Base-by-base conservation (phyloP, 1,139 yeast species). In the Lodderomyces oxycetoniae region DNA sequence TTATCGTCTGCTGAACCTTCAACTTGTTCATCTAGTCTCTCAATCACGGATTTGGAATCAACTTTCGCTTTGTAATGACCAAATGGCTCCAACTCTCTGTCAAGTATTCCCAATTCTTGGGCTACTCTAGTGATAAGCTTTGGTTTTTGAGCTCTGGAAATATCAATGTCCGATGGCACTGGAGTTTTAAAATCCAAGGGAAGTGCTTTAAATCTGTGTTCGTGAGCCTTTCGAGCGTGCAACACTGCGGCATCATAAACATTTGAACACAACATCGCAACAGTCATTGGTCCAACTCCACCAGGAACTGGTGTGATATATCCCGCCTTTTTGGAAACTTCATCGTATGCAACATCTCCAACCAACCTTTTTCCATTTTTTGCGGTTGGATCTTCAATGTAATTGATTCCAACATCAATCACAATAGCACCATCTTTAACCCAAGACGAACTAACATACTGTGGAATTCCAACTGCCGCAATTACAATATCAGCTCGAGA, bases 251-350 rank as follows among this genome's bases (percentile, higher is more conserved):
- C 82, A 40, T 68, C 65, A 39, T 75, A 63, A 4, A 83, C 84
- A 49, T 83, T 83, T 34, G 79, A 70, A 43, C 84, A 74, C 42
- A 83, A 70, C 88, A 81, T 81, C 29, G 88, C 89, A 27, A 83
- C 91, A 20, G 93, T 83, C 93, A 83, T 83, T 46, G 93, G 93
- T 26, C 93, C 93, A 46, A 83, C 93, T 46, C 93, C 93, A 56
- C 26, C 91, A 24, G 93, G 93, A 34, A 83, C 93, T 4, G 93
- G 93, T 5, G 93, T 82, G 35, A 83, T 66, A 48, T 67, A 76
- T 2, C 80, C 63, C 2, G 87, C 82, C 44, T 67, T 69, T 34
- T 68, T 60, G 37, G 64, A 63, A 36, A 80, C 83, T 24, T 73
- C 60, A 33, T 65, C 77, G 50, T 63, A 82, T 45, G 81, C 88